Evolutionary conservation across 2,329 filamentous ascomycete genomes (phyloP).

Genomic region (Diaporthe sp.): DNA sequence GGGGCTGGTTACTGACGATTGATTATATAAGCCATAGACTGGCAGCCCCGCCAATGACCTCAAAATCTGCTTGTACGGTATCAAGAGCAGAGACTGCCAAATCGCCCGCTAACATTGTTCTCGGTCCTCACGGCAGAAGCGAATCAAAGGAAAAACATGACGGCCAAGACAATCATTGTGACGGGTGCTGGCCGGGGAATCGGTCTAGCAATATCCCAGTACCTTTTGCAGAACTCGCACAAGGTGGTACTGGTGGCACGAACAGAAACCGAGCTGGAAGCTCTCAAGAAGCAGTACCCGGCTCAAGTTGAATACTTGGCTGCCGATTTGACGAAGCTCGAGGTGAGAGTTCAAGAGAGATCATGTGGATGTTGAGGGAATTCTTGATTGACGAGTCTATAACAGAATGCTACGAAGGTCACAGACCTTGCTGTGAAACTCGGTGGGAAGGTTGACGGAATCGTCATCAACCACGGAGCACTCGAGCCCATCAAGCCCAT

Average conservation of each 20-base stretch:
- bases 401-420: slow-evolving; percentile 70
- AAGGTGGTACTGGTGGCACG: slow-evolving; percentile 73
- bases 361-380: neutral
- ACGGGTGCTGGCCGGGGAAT: slow-evolving; percentile 76
- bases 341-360: slow-evolving; percentile 53
- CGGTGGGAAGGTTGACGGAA: slow-evolving; percentile 82
- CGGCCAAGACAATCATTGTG: slow-evolving; percentile 78
- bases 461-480: slow-evolving; percentile 91
- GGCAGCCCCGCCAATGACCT: slow-evolving; percentile 30
- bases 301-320: slow-evolving; percentile 69
- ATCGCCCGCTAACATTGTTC: neutral
- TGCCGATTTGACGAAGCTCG: slow-evolving; percentile 68
- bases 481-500: slow-evolving; percentile 83
- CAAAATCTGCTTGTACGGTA: slow-evolving; percentile 29
- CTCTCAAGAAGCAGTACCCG: slow-evolving; percentile 65
- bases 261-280: slow-evolving; percentile 62
- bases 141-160: slow-evolving; percentile 51
- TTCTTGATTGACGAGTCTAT: slow-evolving; percentile 10
- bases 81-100: slow-evolving; percentile 6
- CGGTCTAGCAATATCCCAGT: slow-evolving; percentile 68
- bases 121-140: neutral
- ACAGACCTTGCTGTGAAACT: slow-evolving; percentile 74
- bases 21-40: slow-evolving; percentile 29
- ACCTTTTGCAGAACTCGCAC: slow-evolving; percentile 67
- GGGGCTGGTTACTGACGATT: neutral